Percentiles rank a stretch among this genome's conserved stretches.
Conservation (phyloP, 176 grass and related monocot genomes). For the Eleusine coracana region DNA sequence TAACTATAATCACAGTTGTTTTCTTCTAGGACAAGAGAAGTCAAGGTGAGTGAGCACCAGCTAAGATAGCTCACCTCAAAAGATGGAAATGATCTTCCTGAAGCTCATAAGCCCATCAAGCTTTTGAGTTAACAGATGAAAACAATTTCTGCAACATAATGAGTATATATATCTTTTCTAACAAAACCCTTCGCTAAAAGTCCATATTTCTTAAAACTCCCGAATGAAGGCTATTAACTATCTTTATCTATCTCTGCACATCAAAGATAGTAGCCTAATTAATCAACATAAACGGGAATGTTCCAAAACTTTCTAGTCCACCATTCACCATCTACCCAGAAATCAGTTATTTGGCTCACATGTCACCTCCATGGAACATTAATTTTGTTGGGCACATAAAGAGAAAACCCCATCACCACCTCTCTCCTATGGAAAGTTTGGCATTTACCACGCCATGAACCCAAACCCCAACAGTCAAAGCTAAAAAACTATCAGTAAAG, state of each 20-base stretch:
- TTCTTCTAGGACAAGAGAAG: neutral
- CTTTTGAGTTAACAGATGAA: slow-evolving; percentile 12
- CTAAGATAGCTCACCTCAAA: neutral
- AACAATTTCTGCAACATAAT: neutral
- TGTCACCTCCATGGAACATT: no score
- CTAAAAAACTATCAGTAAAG: neutral
- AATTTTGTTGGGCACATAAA: no score
- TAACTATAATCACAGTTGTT: neutral
- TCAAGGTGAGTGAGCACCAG: neutral
- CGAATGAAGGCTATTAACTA: neutral
- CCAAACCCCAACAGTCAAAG: no score
- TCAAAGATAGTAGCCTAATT: no score
- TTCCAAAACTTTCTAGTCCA: no score
- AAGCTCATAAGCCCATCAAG: neutral
- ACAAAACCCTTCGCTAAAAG: neutral
- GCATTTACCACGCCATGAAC: neutral
- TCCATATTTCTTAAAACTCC: slow-evolving; percentile 7
- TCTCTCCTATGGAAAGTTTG: neutral
- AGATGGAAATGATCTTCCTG: no score
- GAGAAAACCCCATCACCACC: no score
- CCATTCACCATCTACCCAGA: no score
- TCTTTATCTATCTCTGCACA: no score
- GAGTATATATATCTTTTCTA: neutral
- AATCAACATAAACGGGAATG: no score
- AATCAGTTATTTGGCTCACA: no score